These are phyloP conservation scores for Pseudogymnoascus pannorum DNA, from an alignment of 2,329 filamentous ascomycete species.

Conservation along the genomic window DNA sequence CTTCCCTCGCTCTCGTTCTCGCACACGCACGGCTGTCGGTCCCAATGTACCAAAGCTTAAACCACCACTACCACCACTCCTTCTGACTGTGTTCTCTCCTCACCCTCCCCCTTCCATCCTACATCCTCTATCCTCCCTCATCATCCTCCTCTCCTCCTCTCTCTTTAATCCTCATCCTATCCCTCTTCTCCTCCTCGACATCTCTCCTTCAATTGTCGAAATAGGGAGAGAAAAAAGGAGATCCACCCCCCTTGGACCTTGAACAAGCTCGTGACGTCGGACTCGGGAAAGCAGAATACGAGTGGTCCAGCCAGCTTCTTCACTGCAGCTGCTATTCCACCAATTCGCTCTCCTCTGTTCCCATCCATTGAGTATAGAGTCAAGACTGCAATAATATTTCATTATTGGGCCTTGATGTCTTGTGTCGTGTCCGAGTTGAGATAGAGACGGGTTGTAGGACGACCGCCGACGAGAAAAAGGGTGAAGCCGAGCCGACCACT, in stretches of 20 bases:
- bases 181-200: neutral
- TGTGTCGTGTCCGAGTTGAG: constrained; percentile 8
- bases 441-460: constrained; percentile 6
- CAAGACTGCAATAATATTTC: neutral
- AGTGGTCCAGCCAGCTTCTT: constrained; percentile 3
- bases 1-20: neutral
- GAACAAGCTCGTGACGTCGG: constrained; percentile 6
- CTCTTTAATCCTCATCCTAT: constrained; percentile 10
- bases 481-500: constrained; percentile 5
- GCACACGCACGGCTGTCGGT: constrained; percentile 4
- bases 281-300: neutral
- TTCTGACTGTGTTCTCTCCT: constrained; percentile 4
- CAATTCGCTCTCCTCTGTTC: neutral
- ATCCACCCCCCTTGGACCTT: neutral
- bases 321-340: neutral
- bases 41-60: constrained; percentile 5
- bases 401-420: constrained; percentile 9
- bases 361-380: neutral
- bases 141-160: constrained; percentile 12
- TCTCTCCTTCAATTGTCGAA: constrained; percentile 6
- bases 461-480: constrained; percentile 1
- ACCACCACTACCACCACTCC: neutral
- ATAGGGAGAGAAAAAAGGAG: neutral
- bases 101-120: constrained; percentile 6
- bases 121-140: neutral